These are phyloP conservation scores for Ilyonectria sp. DNA, from an alignment of 2,329 filamentous ascomycete genomes.

Conservation along the genomic window DNA sequence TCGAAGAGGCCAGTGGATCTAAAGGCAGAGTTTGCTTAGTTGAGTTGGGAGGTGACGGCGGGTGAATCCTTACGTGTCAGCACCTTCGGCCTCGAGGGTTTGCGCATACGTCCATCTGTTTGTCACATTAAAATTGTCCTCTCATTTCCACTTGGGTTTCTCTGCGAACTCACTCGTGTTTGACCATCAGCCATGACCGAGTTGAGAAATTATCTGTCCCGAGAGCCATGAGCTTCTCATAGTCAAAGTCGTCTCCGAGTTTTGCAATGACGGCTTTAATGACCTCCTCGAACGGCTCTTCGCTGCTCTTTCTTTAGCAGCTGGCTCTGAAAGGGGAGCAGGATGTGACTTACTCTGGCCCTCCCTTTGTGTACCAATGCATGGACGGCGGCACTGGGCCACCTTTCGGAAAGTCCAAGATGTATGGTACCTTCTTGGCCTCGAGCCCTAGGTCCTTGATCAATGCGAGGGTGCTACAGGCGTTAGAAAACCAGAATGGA, in stretches of 20 bases:
- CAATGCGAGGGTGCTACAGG: constrained; percentile 9
- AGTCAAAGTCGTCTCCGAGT: constrained; percentile 16
- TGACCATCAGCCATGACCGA: constrained; percentile 28
- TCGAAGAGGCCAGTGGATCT: constrained; percentile 37
- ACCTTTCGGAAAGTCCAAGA: not conserved
- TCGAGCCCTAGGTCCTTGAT: constrained; percentile 16
- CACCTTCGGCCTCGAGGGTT: constrained; percentile 16
- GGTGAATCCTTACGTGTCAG: constrained; percentile 24
- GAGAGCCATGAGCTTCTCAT: not conserved
- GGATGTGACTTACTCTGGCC: constrained; percentile 6
- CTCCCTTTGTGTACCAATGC: constrained; percentile 16
- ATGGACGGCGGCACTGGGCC: constrained; percentile 12
- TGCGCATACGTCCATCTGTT: constrained; percentile 21
- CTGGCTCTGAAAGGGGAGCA: not conserved
- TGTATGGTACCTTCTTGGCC: constrained; percentile 12
- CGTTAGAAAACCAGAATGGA: not conserved
- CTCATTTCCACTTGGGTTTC: not conserved
- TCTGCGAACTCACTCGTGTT: not conserved
- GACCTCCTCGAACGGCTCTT: not conserved
- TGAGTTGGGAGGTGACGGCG: accelerated
- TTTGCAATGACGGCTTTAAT: not conserved
- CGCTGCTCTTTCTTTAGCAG: not conserved
- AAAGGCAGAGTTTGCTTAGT: not conserved
- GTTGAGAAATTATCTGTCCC: constrained; percentile 27
- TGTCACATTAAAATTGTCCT: not conserved